Base-by-base conservation (phyloP, 306 rosid genomes). In the Rosa chinensis region DNA sequence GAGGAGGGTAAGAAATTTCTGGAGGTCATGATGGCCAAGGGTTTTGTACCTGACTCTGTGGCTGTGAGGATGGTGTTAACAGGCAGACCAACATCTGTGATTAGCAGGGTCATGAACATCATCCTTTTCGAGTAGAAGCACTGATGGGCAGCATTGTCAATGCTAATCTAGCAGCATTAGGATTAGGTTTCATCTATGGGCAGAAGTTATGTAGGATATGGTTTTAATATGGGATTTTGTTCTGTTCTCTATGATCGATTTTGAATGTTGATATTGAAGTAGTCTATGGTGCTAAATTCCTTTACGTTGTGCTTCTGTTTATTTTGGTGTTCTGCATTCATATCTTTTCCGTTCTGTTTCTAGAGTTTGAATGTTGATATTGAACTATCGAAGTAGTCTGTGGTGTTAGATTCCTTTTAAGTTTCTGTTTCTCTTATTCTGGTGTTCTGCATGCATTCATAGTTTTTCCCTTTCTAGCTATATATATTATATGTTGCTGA, bases 41-140 rank as follows among this genome's bases (percentile, higher is more conserved):
- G 97, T 39, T 89, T 91, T 78, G 85, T 79, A 20, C 89, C 93
- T 18, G 87, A 89, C 16, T 85, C 85, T 84, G 83, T 80, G 84
- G 92, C 86, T 80, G 88, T 87, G 12, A 48, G 72, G 50, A 85
- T 86, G 81, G 85, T 74, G 84, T 78, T 86, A 0, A 69, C 6
- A 8, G 71, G 42, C 23, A 87, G 78, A 77, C n/a, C 18, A 52
- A 17, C n/a, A 13, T 20, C 58, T 52, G 58, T 52, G 13, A 52
- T 52, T 52, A 52, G 58, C 6, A 13, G 58, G 58, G n/a, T 52
- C 58, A 16, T 52, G 58, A 52, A 17, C 20, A 52, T 52, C 21
- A 16, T 52, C 58, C 58, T 16, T 16, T 52, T 5, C 58, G 13
- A 52, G 58, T 16, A 3, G 58, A 17, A 16, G n/a, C 58, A 50